Evolutionary conservation across 768 basidiomycete species (phyloP).

Genomic region (Baorangia bicolor): DNA sequence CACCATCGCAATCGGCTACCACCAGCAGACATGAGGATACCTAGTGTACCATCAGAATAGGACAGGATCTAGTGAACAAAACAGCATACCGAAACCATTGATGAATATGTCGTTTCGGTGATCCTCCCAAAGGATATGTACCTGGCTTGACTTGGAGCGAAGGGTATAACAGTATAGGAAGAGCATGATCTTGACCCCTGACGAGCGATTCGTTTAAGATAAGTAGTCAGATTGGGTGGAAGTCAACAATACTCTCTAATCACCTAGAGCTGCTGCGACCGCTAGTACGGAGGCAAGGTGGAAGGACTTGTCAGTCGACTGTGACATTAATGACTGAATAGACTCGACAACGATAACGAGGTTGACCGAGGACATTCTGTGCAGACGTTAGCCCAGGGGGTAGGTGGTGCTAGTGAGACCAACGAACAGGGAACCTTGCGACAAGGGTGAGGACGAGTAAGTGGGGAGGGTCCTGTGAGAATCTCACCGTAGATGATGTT

Average conservation of each 20-base stretch:
- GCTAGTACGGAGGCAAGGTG: slow-evolving; percentile 82
- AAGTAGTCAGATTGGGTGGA: neutral
- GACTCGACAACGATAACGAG: slow-evolving; percentile 90
- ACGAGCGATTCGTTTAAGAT: neutral
- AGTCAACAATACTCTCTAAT: neutral
- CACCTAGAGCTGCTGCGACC: slow-evolving; percentile 78
- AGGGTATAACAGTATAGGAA: slow-evolving; percentile 87
- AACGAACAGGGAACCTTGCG: slow-evolving; percentile 48
- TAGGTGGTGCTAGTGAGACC: neutral
- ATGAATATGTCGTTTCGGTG: slow-evolving; percentile 92
- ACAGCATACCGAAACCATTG: slow-evolving; percentile 63
- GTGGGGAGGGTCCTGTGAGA: neutral
- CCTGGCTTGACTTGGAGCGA: slow-evolving; percentile 83
- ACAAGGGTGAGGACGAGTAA: slow-evolving; percentile 2
- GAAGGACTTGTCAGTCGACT: slow-evolving; percentile 56
- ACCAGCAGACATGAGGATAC: slow-evolving; percentile 79
- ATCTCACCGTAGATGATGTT: slow-evolving; percentile 78
- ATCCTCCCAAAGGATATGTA: slow-evolving; percentile 94
- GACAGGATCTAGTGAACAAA: neutral
- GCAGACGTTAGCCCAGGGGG: neutral
- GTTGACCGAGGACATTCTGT: slow-evolving; percentile 89
- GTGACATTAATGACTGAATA: slow-evolving; percentile 63
- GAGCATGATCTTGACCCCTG: slow-evolving; percentile 80
- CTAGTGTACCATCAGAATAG: slow-evolving; percentile 36
- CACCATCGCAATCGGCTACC: slow-evolving; percentile 83